Evolutionary conservation across 805 yeast genomes (phyloP).

Genomic region (Osmozyma mogii): DNA sequence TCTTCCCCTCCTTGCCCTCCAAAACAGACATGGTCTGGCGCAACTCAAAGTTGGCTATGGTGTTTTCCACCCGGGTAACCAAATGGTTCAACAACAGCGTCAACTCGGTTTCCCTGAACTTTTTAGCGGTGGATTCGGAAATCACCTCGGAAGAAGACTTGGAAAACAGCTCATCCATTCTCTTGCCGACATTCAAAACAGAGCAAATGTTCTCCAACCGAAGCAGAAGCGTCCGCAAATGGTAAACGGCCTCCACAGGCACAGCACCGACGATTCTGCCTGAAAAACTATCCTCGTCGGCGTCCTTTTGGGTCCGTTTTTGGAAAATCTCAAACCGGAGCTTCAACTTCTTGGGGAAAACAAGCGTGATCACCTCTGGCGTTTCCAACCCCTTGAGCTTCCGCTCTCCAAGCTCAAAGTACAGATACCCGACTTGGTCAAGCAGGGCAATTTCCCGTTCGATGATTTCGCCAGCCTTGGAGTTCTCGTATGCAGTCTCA

Average conservation of each 20-base stretch:
- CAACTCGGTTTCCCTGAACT: constrained; percentile 35
- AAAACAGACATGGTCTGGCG: constrained; percentile 22
- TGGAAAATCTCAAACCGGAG: constrained; percentile 46
- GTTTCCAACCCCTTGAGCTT: constrained; percentile 92
- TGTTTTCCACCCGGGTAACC: constrained; percentile 61
- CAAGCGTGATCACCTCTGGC: constrained; percentile 76
- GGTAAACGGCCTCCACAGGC: constrained; percentile 39
- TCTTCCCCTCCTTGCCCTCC: constrained; percentile 16
- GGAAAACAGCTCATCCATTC: constrained; percentile 19
- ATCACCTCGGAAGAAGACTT: constrained; percentile 19
- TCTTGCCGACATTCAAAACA: constrained; percentile 35
- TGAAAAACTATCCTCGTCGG: constrained; percentile 7
- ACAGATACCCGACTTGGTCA: constrained; percentile 60
- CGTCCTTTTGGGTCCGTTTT: constrained; percentile 16
- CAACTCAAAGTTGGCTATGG: constrained; percentile 30
- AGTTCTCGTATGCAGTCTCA: constrained; percentile 36
- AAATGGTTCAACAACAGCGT: constrained; percentile 54
- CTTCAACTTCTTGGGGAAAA: constrained; percentile 60
- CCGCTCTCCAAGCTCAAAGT: constrained; percentile 70
- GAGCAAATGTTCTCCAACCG: constrained; percentile 55
- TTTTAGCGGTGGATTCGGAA: constrained; percentile 11
- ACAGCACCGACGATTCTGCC: constrained; percentile 30
- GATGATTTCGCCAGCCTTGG: constrained; percentile 45
- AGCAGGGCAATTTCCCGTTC: constrained; percentile 60
- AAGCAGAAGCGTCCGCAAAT: constrained; percentile 47